These are phyloP conservation scores for Alternaria brassicae DNA, from an alignment of 2,329 filamentous ascomycete genomes.

Conservation along the genomic window DNA sequence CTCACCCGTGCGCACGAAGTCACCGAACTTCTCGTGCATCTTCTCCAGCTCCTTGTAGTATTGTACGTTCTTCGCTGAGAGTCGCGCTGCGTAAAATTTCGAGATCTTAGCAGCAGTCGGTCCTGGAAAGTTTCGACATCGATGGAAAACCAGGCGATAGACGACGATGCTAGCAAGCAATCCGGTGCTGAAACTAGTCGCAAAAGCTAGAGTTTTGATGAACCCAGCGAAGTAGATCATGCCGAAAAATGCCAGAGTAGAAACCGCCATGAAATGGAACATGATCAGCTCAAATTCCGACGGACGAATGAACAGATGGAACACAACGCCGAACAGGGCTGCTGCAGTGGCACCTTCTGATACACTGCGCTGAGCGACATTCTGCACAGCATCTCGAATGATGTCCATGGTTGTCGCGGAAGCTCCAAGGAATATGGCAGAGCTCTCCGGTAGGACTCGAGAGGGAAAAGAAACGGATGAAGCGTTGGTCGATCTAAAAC, in stretches of 20 bases:
- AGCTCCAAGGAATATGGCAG: background rate
- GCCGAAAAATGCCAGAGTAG: slow-evolving; percentile 14
- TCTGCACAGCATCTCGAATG: slow-evolving; percentile 1
- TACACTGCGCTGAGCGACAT: background rate
- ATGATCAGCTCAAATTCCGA: slow-evolving; percentile 37
- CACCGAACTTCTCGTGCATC: slow-evolving; percentile 44
- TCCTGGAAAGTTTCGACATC: slow-evolving; percentile 34
- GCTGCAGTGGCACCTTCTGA: slow-evolving; percentile 8
- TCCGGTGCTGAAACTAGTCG: slow-evolving; percentile 21
- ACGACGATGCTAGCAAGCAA: slow-evolving; percentile 29
- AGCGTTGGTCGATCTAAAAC: background rate
- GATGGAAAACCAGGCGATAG: slow-evolving; percentile 38
- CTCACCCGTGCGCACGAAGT: slow-evolving; percentile 46
- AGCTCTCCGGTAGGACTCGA: background rate
- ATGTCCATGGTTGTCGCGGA: background rate
- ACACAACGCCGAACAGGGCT: slow-evolving; percentile 25
- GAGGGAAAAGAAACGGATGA: background rate
- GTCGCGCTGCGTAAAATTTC: slow-evolving; percentile 36
- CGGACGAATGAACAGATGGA: slow-evolving; percentile 24
- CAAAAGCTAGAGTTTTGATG: slow-evolving; percentile 7
- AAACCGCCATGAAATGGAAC: slow-evolving; percentile 32
- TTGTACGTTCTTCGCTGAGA: slow-evolving; percentile 36
- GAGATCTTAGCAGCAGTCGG: slow-evolving; percentile 33
- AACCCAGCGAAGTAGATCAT: slow-evolving; percentile 18
- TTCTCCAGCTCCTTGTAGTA: slow-evolving; percentile 40